Base-by-base conservation (phyloP, 352 stramenopile species). In the Phytophthora europaea region DNA sequence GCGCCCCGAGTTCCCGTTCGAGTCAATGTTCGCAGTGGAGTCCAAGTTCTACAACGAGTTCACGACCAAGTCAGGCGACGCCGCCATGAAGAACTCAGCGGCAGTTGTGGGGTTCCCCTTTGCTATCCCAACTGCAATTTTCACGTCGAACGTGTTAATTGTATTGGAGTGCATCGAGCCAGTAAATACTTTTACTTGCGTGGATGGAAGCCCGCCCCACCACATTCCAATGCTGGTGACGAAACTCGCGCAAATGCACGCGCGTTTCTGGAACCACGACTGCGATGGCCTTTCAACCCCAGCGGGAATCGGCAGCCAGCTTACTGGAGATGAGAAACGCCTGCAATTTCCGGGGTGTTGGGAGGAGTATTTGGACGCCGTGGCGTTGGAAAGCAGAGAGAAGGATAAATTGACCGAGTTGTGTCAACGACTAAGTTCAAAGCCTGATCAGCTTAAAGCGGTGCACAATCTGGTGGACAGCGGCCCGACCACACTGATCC, bases 21-120 rank as follows among this genome's bases (percentile, higher is more conserved):
- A 94, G 70, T 82, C 73, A 20, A 95, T 95, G 89, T 95, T 95
- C 53, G 64, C 67, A 8, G 85, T 95, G 51, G 89, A 95, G 60
- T 92, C 84, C 34, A 89, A 74, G 22, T 94, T 95, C 67, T 95
- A 95, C 76, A 70, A 73, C 26, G 33, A 76, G 9, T 89, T 92
- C 68, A 65, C 63, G 10, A 62, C 50, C 8, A 70, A 74, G 10
- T 23, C 34, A 67, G 68, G 50, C 5, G 51, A 79, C 22, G 23
- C 59, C 5, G 51, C 48, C 13, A 71, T 70, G 72, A 75, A 69
- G 16, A 71, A 73, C 50, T 78, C 68, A 18, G 64, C 59, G 13
- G 63, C 45, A 12, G 28, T 45, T 22, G 51, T 66, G 51, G 68
- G 52, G 13, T 82, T 92, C 51, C 89, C 89, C 45, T 95, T 95